phyloP scores from a whole-genome alignment of 2,329 filamentous ascomycete genomes.

The Ophiostoma australiae region DNA sequence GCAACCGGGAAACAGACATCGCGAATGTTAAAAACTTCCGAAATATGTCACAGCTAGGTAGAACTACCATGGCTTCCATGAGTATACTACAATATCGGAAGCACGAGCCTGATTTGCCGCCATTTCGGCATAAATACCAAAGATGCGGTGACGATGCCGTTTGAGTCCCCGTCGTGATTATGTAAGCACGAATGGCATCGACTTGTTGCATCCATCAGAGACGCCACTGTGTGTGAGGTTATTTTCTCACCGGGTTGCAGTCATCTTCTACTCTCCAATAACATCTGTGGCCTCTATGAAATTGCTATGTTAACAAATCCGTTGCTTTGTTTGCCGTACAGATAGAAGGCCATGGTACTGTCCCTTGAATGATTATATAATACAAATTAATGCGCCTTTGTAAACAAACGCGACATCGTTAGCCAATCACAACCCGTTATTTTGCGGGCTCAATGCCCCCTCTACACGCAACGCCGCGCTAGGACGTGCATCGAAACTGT shows the following conservation, averaged over 20 bases:
- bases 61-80: no score
- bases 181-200: background rate
- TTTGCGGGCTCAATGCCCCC: conserved; percentile 11
- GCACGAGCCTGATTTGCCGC: no score
- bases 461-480: conserved; percentile 11
- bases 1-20: no score
- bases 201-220: background rate
- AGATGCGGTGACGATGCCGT: background rate
- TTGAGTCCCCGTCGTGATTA: background rate
- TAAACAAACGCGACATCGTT: conserved; percentile 27
- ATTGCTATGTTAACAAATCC: background rate
- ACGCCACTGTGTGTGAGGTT: no score
- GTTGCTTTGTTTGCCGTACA: background rate
- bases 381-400: conserved; percentile 15
- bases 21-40: background rate
- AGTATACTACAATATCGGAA: no score
- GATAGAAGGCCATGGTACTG: background rate
- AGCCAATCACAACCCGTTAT: conserved; percentile 22
- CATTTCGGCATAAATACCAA: background rate
- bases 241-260: background rate
- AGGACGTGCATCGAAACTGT: conserved; percentile 8
- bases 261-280: background rate
- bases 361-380: conserved; percentile 10
- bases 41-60: background rate
- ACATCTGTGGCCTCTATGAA: background rate